These are phyloP conservation scores for Exophiala xenobiotica DNA, from an alignment of 2,329 filamentous ascomycete species.

Conservation along the genomic window DNA sequence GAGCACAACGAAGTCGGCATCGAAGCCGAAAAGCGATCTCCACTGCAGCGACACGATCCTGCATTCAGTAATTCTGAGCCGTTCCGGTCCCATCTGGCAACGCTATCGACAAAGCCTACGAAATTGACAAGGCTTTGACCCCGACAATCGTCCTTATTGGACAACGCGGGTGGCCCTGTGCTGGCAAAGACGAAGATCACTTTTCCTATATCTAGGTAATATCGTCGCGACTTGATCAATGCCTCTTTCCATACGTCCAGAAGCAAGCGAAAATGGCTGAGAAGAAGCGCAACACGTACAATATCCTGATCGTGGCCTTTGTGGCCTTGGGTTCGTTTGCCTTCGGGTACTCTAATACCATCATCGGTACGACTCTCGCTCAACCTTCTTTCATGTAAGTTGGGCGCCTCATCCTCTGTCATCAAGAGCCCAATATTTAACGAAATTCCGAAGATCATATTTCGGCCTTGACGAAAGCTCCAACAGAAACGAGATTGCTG, in stretches of 20 bases:
- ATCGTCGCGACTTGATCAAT: too few relatives aligned
- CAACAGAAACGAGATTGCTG: constrained; percentile 5
- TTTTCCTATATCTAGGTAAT: too few relatives aligned
- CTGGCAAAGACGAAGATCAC: too few relatives aligned
- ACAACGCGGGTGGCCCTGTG: too few relatives aligned
- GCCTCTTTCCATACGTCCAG: too few relatives aligned
- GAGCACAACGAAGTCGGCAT: too few relatives aligned
- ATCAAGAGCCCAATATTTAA: constrained; percentile 1
- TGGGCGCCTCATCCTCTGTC: neutral
- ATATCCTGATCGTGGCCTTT: constrained; percentile 3
- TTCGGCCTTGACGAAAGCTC: constrained; percentile 8
- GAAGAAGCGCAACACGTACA: neutral
- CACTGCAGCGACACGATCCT: too few relatives aligned
- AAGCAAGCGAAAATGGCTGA: neutral
- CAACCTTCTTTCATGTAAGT: constrained; percentile 46
- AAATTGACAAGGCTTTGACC: too few relatives aligned
- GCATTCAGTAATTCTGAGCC: too few relatives aligned
- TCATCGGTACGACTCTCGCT: constrained; percentile 28
- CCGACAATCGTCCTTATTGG: too few relatives aligned
- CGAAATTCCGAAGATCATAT: constrained; percentile 2
- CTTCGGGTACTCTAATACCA: constrained; percentile 15
- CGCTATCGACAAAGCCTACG: too few relatives aligned
- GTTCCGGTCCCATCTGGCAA: too few relatives aligned
- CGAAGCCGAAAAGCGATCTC: neutral
- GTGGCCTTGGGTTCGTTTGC: constrained; percentile 17